phyloP scores from a whole-genome alignment of 768 basidiomycete species.

The Auriculariales sp. region DNA sequence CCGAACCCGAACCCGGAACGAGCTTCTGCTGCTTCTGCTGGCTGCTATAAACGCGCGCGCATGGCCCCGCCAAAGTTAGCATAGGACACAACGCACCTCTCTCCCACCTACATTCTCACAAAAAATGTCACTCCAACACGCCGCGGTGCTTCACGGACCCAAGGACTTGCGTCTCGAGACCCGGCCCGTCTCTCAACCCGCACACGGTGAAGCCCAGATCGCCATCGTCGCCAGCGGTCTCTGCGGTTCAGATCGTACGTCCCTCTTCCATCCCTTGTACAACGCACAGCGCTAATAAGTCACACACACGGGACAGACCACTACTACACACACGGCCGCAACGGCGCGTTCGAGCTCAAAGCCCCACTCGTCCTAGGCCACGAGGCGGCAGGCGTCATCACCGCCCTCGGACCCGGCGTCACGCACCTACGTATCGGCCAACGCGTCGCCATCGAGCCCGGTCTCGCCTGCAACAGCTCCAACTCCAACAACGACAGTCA shows the following conservation, averaged over 20 bases:
- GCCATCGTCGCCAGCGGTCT: constrained; percentile 72
- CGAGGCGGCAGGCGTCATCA: constrained; percentile 79
- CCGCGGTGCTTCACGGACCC: constrained; percentile 73
- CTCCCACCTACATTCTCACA: constrained; percentile 2
- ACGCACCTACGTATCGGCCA: constrained; percentile 47
- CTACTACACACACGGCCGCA: constrained; percentile 79
- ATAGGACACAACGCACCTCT: neutral
- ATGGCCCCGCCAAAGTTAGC: neutral
- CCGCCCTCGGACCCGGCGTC: constrained; percentile 66
- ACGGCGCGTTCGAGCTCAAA: constrained; percentile 81
- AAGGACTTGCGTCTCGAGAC: constrained; percentile 71
- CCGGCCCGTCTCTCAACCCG: constrained; percentile 58
- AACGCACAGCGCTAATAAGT: too few species aligned
- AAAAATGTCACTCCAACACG: constrained; percentile 19
- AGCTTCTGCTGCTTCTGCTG: neutral
- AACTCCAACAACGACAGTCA: constrained; percentile 14
- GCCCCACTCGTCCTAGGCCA: constrained; percentile 86
- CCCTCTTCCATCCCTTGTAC: neutral
- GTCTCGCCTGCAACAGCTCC: constrained; percentile 64
- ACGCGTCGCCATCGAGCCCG: constrained; percentile 88
- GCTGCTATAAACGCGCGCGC: neutral
- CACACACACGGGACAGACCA: constrained; percentile 45
- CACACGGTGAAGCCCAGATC: constrained; percentile 63
- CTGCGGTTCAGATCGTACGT: constrained; percentile 73
- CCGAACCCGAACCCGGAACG: too few species aligned